Conservation (phyloP, 495 filamentous ascomycete species). For the Tricharina praecox region DNA sequence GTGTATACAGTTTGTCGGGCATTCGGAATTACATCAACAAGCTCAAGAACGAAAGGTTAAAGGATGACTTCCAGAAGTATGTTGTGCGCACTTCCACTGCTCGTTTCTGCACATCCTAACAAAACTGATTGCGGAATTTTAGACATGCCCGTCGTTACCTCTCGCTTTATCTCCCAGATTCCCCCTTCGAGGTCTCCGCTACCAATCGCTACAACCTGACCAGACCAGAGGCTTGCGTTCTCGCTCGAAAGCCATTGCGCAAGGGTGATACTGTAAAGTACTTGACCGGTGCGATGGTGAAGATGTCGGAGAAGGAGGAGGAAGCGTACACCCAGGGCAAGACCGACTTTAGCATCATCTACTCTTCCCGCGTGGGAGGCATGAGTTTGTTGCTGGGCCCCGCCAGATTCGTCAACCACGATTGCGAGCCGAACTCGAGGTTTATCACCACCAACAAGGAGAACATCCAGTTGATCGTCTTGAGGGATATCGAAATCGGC, state of each 20-base stretch:
- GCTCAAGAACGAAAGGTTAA: constrained; percentile 53
- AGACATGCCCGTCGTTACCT: constrained; percentile 81
- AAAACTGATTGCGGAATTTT: constrained; percentile 18
- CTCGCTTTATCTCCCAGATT: constrained; percentile 80
- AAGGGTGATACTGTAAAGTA: constrained; percentile 79
- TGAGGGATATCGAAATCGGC: constrained; percentile 61
- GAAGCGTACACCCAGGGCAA: constrained; percentile 55
- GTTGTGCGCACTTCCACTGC: background rate
- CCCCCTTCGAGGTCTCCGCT: constrained; percentile 80
- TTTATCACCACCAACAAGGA: constrained; percentile 64
- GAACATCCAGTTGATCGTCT: constrained; percentile 73
- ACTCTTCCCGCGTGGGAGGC: constrained; percentile 75
- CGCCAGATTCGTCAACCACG: constrained; percentile 91
- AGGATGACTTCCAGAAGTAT: constrained; percentile 53
- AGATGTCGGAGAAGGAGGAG: constrained; percentile 81
- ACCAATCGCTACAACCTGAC: constrained; percentile 93
- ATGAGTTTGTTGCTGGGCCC: constrained; percentile 85
- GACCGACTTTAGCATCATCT: constrained; percentile 90
- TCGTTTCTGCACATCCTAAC: background rate
- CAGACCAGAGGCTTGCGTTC: constrained; percentile 70
- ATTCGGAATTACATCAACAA: constrained; percentile 42
- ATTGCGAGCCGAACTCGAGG: constrained; percentile 82
- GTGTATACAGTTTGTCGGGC: constrained; percentile 13
- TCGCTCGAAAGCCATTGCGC: constrained; percentile 60
- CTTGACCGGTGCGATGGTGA: constrained; percentile 70